Evolutionary conservation across 2,329 filamentous ascomycete genomes (phyloP), one percentile per base, ranked within the genome.

Genomic region (Escovopsis weberi): DNA sequence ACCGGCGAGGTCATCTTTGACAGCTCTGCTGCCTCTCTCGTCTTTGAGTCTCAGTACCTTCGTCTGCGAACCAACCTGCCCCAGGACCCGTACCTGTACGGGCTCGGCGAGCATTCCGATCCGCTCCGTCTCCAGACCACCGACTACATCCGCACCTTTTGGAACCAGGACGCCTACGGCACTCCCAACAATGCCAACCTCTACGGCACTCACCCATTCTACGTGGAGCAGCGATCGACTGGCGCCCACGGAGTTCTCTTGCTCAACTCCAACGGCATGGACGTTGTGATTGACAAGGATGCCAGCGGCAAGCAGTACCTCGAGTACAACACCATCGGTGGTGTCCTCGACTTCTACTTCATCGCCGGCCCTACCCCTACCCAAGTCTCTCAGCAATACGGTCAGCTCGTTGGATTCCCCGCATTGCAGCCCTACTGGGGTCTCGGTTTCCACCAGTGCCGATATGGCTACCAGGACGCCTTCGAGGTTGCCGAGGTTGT

Each of bases 341-440:
- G 86, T 19, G 79, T 70, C 40, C 75, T 91, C 42, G 85, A 91
- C 55, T 65, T 91, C 15, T 88, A 85, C 58, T 85, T 91, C 62
- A 83, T 82, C 53, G 72, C 80, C 11, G 85, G 85, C 0, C 82
- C 83, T 0, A 77, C 70, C 0, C 78, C 80, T 44, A 67, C 72
- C 6, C 73, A 80, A 11, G 78, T 87, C 23, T 83, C 77, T 12
- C 76, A 75, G 55, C 71, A 81, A 34, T 91, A 89, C 55, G 78
- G 84, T 48, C 59, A 64, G 44, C 73, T 79, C 2, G 66, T 80
- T 41, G 84, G 85, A 0, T 63, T 84, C 5, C 84, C 85, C 1
- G 78, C 78, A 0, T 79, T 89, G 75, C 81, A 88, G 55, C 79
- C 83, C 50, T 91, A 91, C 62, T 89, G 77, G 69, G 77, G 80